Evolutionary conservation across 2,329 filamentous ascomycete species (phyloP), one percentile per base, ranked within the genome.

Genomic region (Botryotinia globosa): DNA sequence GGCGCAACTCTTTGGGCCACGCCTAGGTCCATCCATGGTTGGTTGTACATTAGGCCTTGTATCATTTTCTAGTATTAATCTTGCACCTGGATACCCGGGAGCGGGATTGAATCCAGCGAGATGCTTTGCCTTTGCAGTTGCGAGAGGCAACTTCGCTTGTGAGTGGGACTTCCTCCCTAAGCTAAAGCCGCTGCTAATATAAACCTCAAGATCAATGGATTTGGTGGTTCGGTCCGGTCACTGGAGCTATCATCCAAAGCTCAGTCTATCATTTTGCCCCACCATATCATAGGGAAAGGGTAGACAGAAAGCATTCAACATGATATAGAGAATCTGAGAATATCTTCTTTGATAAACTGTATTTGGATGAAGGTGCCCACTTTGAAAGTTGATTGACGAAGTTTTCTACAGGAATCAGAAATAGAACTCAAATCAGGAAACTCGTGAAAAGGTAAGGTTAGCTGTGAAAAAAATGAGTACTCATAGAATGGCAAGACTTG

Each of bases 21-120:
- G 85, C 0, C 77, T 87, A 4, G 83, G 83, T 0, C 85, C 87
- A 0, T 83, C 86, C 39, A 78, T 88, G 12, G 85, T 87, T 1
- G 84, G 86, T 0, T 74, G 84, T 5, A 79, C 80, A 1, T 75
- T 84, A 6, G 83, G 81, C 0, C 75, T 83, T 0, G 74, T 81
- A 29, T 80, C 79, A 0, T 84, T 84, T 73, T 78, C 81, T 0
- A 83, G 82, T 45, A 77, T 80, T 9, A 82, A 81, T 66, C 79
- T 80, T 25, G 77, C 78, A 25, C 74, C 78, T 6, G 83, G 83
- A 7, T 84, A 82, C 76, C 79, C 78, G 42, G 83, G 83, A 63
- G 81, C 81, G 4, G 78, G 79, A 44, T 74, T 83, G 72, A 84
- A 84, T 74, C 83, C 83, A 12, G 81, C 81, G 2, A 78, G 83